Evolutionary conservation across 139 green algal species (phyloP).

Genomic region (Pleodorina starrii): DNA sequence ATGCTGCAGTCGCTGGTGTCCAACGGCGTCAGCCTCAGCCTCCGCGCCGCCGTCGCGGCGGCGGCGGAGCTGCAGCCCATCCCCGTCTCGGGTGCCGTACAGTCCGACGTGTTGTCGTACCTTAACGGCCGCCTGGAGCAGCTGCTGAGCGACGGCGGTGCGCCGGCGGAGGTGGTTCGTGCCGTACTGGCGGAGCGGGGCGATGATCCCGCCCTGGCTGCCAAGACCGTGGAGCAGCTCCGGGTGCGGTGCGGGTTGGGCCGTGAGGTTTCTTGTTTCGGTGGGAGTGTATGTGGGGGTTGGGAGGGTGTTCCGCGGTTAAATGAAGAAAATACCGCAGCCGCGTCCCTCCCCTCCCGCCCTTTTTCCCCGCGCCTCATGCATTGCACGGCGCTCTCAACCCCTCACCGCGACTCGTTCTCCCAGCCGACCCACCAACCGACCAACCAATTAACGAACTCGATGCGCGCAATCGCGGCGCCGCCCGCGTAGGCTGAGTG

Average conservation of each 20-base stretch:
- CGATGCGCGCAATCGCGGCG: no score
- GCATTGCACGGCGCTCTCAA: no score
- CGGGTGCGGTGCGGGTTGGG: no score
- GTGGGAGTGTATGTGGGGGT: no score
- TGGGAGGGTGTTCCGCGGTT: no score
- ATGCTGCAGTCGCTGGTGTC: conserved; percentile 87
- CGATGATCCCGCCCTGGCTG: conserved; percentile 82
- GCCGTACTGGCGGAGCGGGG: conserved; percentile 89
- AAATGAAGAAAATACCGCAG: no score
- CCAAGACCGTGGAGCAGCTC: conserved; percentile 79
- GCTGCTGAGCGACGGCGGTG: conserved; percentile 85
- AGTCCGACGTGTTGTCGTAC: conserved; percentile 77
- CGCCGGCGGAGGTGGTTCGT: conserved; percentile 72
- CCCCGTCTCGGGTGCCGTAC: conserved; percentile 61
- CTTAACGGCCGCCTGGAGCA: conserved; percentile 92
- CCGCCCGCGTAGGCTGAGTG: conserved; percentile 63
- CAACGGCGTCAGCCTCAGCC: conserved; percentile 77
- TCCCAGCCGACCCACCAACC: background rate
- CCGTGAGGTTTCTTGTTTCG: no score
- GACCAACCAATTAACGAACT: no score
- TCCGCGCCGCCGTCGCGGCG: conserved; percentile 69
- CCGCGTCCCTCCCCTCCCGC: no score
- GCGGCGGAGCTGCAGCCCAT: conserved; percentile 88
- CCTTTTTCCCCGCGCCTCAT: no score
- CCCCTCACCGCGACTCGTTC: no score